Percentiles rank a stretch among this genome's conserved stretches.
These are phyloP conservation scores for Thymus quinquecostatus DNA, from an alignment of 257 asterid species.

Conservation along the genomic window DNA sequence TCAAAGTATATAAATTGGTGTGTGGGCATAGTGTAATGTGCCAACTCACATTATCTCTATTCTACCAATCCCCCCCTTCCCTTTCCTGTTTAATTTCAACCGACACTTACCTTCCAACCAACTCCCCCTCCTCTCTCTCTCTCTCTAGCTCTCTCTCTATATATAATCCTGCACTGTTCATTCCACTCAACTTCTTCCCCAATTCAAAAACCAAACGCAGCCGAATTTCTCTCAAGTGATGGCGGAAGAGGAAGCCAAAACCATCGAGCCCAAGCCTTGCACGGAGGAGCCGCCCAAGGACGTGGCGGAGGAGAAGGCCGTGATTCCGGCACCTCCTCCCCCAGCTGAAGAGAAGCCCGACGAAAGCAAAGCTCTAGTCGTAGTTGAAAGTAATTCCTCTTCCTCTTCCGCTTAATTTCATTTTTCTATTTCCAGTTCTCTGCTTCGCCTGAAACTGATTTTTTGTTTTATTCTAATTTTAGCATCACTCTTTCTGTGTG, in stretches of 20 bases:
- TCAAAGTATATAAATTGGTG: not conserved
- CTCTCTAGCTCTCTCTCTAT: constrained; percentile 13
- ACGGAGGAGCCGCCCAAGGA: constrained; percentile 53
- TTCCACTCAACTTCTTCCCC: not conserved
- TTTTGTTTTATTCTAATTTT: not conserved
- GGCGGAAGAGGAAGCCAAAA: constrained; percentile 64
- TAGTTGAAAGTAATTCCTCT: constrained; percentile 53
- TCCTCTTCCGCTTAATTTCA: not conserved
- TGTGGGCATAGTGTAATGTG: constrained; percentile 20
- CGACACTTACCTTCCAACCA: constrained; percentile 54
- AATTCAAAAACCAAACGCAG: not conserved
- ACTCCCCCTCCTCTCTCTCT: constrained; percentile 27
- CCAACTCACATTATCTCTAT: constrained; percentile 28
- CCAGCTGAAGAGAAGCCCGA: constrained; percentile 60
- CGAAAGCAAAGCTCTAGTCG: constrained; percentile 73
- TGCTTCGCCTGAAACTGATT: too few species aligned
- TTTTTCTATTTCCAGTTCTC: not conserved
- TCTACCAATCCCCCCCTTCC: constrained; percentile 6
- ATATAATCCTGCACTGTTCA: constrained; percentile 21
- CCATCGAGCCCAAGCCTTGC: constrained; percentile 43
- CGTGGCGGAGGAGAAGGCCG: constrained; percentile 70
- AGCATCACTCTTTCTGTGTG: not conserved
- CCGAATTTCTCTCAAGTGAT: constrained; percentile 42
- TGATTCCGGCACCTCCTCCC: constrained; percentile 46
- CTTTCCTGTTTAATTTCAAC: constrained; percentile 32